These are phyloP conservation scores for Fusarium goolgardi DNA, from an alignment of 2,329 filamentous ascomycete species.

Conservation along the genomic window DNA sequence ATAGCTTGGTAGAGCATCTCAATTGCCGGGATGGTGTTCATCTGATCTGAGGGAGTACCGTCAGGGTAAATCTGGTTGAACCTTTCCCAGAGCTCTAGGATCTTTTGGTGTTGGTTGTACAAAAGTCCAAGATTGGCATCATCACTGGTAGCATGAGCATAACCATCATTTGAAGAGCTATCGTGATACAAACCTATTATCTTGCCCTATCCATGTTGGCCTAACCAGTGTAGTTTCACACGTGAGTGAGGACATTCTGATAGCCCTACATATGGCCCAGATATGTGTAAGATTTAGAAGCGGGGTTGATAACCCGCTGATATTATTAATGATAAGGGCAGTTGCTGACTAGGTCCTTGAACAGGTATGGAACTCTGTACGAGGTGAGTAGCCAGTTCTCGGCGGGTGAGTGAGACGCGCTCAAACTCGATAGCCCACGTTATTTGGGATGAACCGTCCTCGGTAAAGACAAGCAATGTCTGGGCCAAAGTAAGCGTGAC, in stretches of 20 bases:
- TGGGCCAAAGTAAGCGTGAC: neutral
- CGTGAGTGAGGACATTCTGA: neutral
- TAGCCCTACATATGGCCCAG: neutral
- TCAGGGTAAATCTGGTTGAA: neutral
- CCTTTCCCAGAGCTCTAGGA: neutral
- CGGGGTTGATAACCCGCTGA: neutral
- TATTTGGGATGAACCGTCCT: neutral
- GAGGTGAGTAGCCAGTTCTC: neutral
- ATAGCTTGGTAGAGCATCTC: neutral
- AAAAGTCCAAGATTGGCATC: neutral
- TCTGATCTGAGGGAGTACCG: too few species aligned
- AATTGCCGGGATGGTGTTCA: neutral
- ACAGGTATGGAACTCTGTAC: neutral
- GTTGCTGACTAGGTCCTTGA: neutral
- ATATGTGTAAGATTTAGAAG: neutral
- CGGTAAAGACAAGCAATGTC: neutral
- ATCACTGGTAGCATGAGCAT: neutral
- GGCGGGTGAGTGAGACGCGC: neutral
- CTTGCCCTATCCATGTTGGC: neutral
- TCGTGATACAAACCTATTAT: neutral
- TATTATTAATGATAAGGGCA: neutral
- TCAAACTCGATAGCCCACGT: neutral
- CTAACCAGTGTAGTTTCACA: neutral
- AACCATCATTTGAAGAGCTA: fast-evolving
- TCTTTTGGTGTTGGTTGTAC: neutral